A percentile compares a stretch with the other conserved stretches of the same genome.
These are phyloP conservation scores for Inonotus hispidus DNA, from an alignment of 1,284 basidiomycete genomes.

Conservation along the genomic window DNA sequence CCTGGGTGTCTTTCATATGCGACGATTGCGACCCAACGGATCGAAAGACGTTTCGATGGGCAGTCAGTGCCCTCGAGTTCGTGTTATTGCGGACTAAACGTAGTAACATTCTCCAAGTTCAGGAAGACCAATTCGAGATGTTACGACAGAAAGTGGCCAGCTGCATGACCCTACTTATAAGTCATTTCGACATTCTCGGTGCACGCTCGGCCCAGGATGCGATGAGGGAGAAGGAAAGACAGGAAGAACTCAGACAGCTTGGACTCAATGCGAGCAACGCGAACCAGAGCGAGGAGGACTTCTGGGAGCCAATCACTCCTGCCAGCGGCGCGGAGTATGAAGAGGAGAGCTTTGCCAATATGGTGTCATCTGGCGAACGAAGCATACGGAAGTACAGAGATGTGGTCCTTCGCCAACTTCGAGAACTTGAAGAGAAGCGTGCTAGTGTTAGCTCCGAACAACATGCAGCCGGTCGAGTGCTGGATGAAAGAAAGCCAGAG, in stretches of 20 bases:
- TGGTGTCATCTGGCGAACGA: slow-evolving; percentile 43
- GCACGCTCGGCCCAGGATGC: slow-evolving; percentile 69
- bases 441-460: slow-evolving; percentile 61
- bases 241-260: slow-evolving; percentile 67
- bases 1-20: slow-evolving; percentile 98
- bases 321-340: slow-evolving; percentile 33
- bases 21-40: slow-evolving; percentile 97
- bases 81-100: slow-evolving; percentile 86
- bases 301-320: slow-evolving; percentile 31
- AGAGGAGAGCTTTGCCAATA: slow-evolving; percentile 32
- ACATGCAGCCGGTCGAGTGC: slow-evolving; percentile 78
- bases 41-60: slow-evolving; percentile 97
- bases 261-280: slow-evolving; percentile 41
- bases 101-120: slow-evolving; percentile 87
- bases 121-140: slow-evolving; percentile 84
- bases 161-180: slow-evolving; percentile 95
- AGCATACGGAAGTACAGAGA: slow-evolving; percentile 73
- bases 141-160: slow-evolving; percentile 89
- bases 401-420: slow-evolving; percentile 52
- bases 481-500: slow-evolving; percentile 88
- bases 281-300: slow-evolving; percentile 47
- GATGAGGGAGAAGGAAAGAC: slow-evolving; percentile 82
- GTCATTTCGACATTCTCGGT: slow-evolving; percentile 97
- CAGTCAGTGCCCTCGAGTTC: slow-evolving; percentile 94
- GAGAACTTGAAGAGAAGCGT: slow-evolving; percentile 59